Conservation (phyloP, 306 rosid species). For the Medicago lupulina region DNA sequence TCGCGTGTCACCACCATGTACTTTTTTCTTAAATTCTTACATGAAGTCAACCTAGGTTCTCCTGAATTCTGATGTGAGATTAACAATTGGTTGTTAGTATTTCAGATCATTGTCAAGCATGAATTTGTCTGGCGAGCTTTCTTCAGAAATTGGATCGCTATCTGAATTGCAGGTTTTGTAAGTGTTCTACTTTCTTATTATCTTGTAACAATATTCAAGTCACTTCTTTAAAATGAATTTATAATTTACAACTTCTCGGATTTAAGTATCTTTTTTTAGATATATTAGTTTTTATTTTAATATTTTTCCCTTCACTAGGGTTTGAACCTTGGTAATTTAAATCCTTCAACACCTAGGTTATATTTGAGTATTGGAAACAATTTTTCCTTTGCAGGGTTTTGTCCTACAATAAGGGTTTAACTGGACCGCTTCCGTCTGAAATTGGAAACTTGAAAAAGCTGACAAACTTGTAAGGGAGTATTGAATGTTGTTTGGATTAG, state of each 20-base stretch:
- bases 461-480: conserved; percentile 53
- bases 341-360: not conserved
- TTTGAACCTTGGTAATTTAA: no score
- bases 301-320: no score
- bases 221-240: no score
- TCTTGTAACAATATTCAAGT: not conserved
- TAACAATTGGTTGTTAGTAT: conserved; percentile 24
- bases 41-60: conserved; percentile 24
- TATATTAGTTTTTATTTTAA: no score
- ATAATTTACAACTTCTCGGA: no score
- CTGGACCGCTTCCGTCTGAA: conserved; percentile 54
- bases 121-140: conserved; percentile 55
- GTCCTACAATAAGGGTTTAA: conserved; percentile 58
- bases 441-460: conserved; percentile 66
- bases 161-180: conserved; percentile 60
- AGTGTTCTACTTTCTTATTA: conserved; percentile 35
- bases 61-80: conserved; percentile 23
- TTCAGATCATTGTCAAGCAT: conserved; percentile 58
- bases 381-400: conserved; percentile 59
- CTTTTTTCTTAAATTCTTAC: conserved; percentile 34
- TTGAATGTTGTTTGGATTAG: not conserved
- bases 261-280: no score
- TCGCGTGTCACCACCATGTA: conserved; percentile 51
- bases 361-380: conserved; percentile 16
- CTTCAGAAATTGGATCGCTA: conserved; percentile 57